Base-by-base conservation (phyloP, 805 yeast genomes). In the Nakazawaea anatomiae region DNA sequence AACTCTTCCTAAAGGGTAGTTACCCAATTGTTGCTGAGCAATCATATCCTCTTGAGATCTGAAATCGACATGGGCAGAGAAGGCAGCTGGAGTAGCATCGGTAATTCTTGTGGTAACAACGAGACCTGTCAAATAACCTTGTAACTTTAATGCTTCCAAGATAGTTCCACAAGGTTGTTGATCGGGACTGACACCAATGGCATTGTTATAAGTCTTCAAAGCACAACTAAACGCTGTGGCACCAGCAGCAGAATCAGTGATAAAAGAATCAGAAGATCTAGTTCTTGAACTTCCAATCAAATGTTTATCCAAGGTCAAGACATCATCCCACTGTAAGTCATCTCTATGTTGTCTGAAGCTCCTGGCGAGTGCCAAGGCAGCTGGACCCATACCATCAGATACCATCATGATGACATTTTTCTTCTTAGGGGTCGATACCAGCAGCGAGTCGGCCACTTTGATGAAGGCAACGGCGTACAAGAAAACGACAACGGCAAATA, bases 231-330 rank as follows among this genome's bases (percentile, higher is more conserved):
- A 91, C 1, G 96, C 97, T 11, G 96, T 89, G 12, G 97, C 98
- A 12, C 97, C 97, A 2, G 98, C 98, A 9, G 98, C 98, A 31
- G 96, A 87, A 65, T 91, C 98, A 0, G 98, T 91, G 53, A 91
- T 80, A 59, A 87, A 72, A 1, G 96, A 86, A 55, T 75, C 72
- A 29, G 81, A 79, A 14, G 96, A 87, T 54, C 90, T 75, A 0
- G 98, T 91, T 58, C 97, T 77, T 7, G 95, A 86, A 28, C 87
- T 76, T 30, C 98, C 98, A 48, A 90, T 77, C 44, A 89, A 68
- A 62, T 83, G 79, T 53, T 77, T 71, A 66, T 90, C 97, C 31
- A 90, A 60, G 8, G 71, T 66, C 55, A 89, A 72, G 18, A 79
- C 66, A 57, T 84, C 85, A 56, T 79, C 77, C 42, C 75, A 66